phyloP scores from a whole-genome alignment of 257 asterid species.

The Echium plantagineum region DNA sequence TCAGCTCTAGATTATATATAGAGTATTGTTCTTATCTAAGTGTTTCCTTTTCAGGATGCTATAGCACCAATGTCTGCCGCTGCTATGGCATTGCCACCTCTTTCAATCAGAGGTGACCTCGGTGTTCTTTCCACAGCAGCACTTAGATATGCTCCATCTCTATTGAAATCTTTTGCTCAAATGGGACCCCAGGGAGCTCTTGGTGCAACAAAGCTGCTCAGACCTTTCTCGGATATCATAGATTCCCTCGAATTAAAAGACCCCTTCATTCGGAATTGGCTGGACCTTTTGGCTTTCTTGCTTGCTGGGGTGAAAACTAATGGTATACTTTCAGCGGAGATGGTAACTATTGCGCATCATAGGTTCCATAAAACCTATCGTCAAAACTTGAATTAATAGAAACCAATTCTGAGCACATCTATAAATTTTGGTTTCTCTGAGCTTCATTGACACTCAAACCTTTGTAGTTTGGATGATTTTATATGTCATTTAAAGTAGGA shows the following conservation, averaged over 20 bases:
- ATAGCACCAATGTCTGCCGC: constrained; percentile 81
- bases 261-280: constrained; percentile 83
- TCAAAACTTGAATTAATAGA: neutral
- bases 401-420: neutral
- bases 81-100: constrained; percentile 97
- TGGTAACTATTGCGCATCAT: constrained; percentile 39
- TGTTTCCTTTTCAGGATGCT: constrained; percentile 47
- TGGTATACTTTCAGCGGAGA: constrained; percentile 89
- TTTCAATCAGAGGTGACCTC: constrained; percentile 80
- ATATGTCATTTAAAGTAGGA: neutral
- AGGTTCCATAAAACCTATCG: neutral
- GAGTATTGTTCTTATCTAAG: constrained; percentile 4
- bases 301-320: constrained; percentile 93
- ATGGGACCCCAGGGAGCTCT: constrained; percentile 94
- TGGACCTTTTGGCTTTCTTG: constrained; percentile 84
- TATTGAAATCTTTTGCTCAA: constrained; percentile 74
- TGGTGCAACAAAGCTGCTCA: constrained; percentile 81
- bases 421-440: too few species aligned
- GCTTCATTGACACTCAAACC: too few species aligned
- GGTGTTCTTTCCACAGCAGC: constrained; percentile 91
- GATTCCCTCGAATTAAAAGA: constrained; percentile 74
- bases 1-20: neutral
- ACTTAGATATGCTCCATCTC: constrained; percentile 81
- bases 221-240: constrained; percentile 71
- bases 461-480: neutral